Base-by-base conservation (phyloP, 129 eudicot species). In the Rutidosis leptorrhynchoides region DNA sequence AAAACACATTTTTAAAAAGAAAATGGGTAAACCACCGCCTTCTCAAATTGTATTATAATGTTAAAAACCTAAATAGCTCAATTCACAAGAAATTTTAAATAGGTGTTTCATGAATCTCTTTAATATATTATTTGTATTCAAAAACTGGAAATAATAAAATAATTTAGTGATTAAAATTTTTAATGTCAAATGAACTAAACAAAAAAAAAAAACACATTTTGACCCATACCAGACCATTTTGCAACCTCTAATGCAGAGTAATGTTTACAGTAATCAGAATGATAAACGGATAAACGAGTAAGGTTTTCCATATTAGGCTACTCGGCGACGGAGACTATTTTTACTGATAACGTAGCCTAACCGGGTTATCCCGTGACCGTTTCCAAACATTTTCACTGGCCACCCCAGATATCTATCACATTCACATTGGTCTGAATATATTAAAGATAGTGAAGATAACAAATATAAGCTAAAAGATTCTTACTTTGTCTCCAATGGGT, bases 401-500 rank as follows among this genome's bases (percentile, higher is more conserved):
- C n/a, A n/a, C n/a, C n/a, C n/a, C n/a, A n/a, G 49, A 49, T n/a
- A 29, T 1, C 21, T 3, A 19, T 49, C 49, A 19, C 15, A 58
- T 37, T 58, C 17, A 71, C 8, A 66, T 67, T 45, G 9, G 15
- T 29, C 16, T 45, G 7, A 16, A 74, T 23, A 10, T 45, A 69
- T 74, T 49, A 54, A 69, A 58, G 20, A 43, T 66, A 30, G 20
- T 25, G 35, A 37, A 52, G 64, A 74, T 46, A 7, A 30, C 45
- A 58, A 64, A 56, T 8, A 45, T 20, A 56, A 65, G 55, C 17
- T 53, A 56, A 32, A 64, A 40, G 64, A 58, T 53, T 48, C 95
- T 83, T 67, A 93, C 99, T 79, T 89, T n/a, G 95, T 89, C 71
- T 93, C 99, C 83, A 93, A 79, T 15, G 99, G 99, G 77, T 93